Conservation (phyloP, 176 grass and related monocot species). For the Oryza glaberrima region DNA sequence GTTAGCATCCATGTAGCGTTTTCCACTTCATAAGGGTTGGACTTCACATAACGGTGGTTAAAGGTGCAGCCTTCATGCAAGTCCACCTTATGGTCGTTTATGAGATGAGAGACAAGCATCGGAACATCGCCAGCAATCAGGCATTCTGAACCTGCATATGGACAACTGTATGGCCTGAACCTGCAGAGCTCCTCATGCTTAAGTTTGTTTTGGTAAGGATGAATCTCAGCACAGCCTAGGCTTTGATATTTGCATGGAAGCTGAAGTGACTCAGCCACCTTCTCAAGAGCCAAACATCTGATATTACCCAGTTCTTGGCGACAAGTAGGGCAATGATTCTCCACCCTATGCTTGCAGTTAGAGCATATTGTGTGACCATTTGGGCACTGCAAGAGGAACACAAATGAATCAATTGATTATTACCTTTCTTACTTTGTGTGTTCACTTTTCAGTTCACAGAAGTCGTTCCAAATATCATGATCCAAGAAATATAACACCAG, state of each 20-base stretch:
- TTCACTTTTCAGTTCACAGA: conserved; percentile 9
- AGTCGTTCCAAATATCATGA: conserved; percentile 3
- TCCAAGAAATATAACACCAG: not conserved
- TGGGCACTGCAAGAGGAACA: conserved; percentile 67
- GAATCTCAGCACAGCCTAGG: conserved; percentile 66
- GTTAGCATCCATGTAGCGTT: conserved; percentile 93
- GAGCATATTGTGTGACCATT: conserved; percentile 92
- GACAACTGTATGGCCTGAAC: conserved; percentile 82
- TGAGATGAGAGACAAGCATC: conserved; percentile 70
- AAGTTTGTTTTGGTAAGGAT: conserved; percentile 73
- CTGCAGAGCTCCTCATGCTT: conserved; percentile 81
- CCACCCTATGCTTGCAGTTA: conserved; percentile 77
- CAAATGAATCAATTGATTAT: conserved; percentile 17
- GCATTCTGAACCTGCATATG: conserved; percentile 82
- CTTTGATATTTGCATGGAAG: conserved; percentile 81
- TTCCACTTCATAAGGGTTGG: conserved; percentile 72
- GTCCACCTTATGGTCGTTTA: conserved; percentile 86
- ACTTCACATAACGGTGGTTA: conserved; percentile 88
- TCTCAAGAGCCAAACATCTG: conserved; percentile 84
- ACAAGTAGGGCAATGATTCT: conserved; percentile 88
- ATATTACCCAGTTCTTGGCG: conserved; percentile 87
- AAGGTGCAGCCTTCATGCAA: conserved; percentile 90
- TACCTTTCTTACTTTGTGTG: not conserved
- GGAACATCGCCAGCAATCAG: conserved; percentile 65
- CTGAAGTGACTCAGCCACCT: conserved; percentile 77